Base-by-base conservation (phyloP, 2,329 filamentous ascomycete genomes). In the Thermochaetoides dissita region DNA sequence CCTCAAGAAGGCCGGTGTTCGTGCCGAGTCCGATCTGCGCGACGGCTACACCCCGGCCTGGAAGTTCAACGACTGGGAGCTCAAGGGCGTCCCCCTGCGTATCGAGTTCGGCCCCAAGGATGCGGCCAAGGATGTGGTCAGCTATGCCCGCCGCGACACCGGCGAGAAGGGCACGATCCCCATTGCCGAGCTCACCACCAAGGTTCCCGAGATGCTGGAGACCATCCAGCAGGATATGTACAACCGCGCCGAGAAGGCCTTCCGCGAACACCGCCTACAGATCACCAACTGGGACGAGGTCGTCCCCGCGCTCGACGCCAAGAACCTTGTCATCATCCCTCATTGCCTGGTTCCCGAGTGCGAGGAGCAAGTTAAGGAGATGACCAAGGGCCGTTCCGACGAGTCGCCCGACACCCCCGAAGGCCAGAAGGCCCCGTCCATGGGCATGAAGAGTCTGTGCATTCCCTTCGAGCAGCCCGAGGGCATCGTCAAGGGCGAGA, bases 61-160 rank as follows among this genome's bases (percentile, higher is more conserved):
- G 80, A 98, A 98, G 65, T 98, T 98, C 71, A 94, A 93, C 65
- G 88, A 98, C 65, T 95, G 87, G 86, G 93, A 98, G 63, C 73
- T 96, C 54, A 93, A 89, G 66, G 91, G 93, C 59, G 83, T 96
- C 35, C 91, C 93, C 37, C 75, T 98, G 33, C 83, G 91, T 46
- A 73, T 98, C 45, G 91, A 98, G 63, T 94, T 94, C 57, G 93
- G 93, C 6, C 89, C 91, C 55, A 94, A 94, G 65, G 91, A 96
- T 59, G 81, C 82, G 9, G 85, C 84, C 50, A 85, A 88, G 59
- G 76, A 82, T 44, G 83, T 88, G 35, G 81, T 96, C 52, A 85
- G 81, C 49, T 84, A 76, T 49, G 84, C 88, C 17, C 84, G 91
- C 56, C 84, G 93, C 55, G 91, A 98, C 61, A 83, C 83, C 11